Percentiles rank a stretch among this genome's conserved stretches.
These are phyloP conservation scores for Auxenochlorella pyrenoidosa DNA, from an alignment of 139 green algal genomes.

Conservation along the genomic window DNA sequence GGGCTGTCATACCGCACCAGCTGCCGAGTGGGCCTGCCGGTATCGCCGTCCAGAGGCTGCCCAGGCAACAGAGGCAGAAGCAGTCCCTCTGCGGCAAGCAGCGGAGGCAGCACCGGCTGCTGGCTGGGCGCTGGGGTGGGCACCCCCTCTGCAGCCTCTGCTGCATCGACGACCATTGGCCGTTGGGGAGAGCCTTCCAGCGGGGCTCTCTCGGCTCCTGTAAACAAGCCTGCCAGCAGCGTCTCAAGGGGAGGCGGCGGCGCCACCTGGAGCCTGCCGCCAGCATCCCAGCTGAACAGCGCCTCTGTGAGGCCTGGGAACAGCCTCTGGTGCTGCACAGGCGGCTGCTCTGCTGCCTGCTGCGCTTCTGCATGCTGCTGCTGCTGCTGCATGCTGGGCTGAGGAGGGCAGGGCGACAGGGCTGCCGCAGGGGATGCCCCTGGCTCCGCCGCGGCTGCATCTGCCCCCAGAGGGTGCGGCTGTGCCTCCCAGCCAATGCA, in stretches of 20 bases:
- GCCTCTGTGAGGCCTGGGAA: slow-evolving; percentile 5
- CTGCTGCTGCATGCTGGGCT: not conserved
- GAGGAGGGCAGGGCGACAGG: not conserved
- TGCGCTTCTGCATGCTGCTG: not conserved
- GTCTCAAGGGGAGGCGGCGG: slow-evolving; percentile 25
- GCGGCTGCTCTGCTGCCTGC: not conserved
- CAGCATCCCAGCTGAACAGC: not conserved
- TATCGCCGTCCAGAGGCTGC: no score
- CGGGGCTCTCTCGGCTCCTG: not conserved
- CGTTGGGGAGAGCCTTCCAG: not conserved
- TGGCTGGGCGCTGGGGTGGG: not conserved
- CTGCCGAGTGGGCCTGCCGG: not conserved
- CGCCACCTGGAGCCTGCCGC: slow-evolving; percentile 21
- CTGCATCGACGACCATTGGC: not conserved
- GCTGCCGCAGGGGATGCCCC: not conserved
- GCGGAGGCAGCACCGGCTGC: slow-evolving; percentile 3
- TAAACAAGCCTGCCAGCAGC: not conserved
- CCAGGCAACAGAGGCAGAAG: not conserved
- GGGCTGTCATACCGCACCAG: slow-evolving; percentile 14
- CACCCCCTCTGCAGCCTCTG: not conserved
- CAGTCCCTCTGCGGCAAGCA: slow-evolving; percentile 7
- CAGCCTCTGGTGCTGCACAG: slow-evolving; percentile 22
- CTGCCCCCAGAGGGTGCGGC: not conserved
- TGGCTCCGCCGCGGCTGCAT: not conserved
- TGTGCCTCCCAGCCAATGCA: not conserved